Base-by-base conservation (phyloP, 345 rosid species). In the Gynandropsis gynandra region DNA sequence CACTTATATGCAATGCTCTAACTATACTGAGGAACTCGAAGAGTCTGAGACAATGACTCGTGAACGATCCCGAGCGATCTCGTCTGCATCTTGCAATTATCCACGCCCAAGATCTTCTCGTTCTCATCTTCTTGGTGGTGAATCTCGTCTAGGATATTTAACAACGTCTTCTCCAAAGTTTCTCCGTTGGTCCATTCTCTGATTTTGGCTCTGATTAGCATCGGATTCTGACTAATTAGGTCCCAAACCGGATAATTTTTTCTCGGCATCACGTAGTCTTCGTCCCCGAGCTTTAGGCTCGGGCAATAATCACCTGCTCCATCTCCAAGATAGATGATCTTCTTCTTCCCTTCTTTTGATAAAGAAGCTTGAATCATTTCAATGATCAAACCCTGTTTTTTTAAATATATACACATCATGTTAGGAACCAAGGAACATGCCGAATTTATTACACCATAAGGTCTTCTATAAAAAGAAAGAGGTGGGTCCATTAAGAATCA, bases 261-360 rank as follows among this genome's bases (percentile, higher is more conserved):
- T 72, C 92, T 87, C 8, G 96, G 98, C 96, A 90, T 82, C 72
- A 82, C 34, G 48, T 42, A 60, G 56, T 84, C 96, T 18, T 54
- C 45, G 16, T 76, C 61, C 19, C 33, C 53, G 8, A 90, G 87
- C 78, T 57, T 76, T 64, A 87, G 68, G 62, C 73, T 73, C 0
- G 96, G 92, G 59, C 98, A 90, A 56, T 76, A 90, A 48, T 90
- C 98, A 2, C 82, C 87, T 7, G 33, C 58, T 3, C 98, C 98
- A 65, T 90, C 95, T n/a, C 98, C 98, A 19, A 83, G 79, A 62
- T 90, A 90, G 0, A 87, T 70, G 39, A 90, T 59, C 49, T 61
- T 74, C 48, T 44, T 72, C 52, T 63, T 75, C 27, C 62, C 89
- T 27, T 81, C 80, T 9, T 74, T 62, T 0, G 67, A 6, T 0